Evolutionary conservation across 2,329 filamentous ascomycete genomes (phyloP).

Genomic region (Pseudogymnoascus sp.): DNA sequence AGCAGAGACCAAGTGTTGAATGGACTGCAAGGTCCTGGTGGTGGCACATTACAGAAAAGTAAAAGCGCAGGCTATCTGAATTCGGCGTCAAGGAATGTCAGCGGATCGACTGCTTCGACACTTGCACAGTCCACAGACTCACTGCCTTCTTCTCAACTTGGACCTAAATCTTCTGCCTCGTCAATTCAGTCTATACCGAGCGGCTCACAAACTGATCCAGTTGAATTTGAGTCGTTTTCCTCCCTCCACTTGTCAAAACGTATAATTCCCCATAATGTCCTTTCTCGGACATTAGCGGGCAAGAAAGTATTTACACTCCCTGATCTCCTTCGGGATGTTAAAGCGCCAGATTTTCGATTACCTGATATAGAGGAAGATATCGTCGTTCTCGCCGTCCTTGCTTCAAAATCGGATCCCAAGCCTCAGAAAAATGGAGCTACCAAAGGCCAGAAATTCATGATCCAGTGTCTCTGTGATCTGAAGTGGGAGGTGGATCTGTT

Average conservation of each 20-base stretch:
- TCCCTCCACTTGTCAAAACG: constrained; percentile 75
- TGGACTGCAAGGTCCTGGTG: constrained; percentile 20
- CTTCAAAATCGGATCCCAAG: constrained; percentile 78
- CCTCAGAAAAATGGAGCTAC: constrained; percentile 45
- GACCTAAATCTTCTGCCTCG: constrained; percentile 9
- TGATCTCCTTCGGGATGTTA: constrained; percentile 72
- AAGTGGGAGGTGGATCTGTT: constrained; percentile 89
- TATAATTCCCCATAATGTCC: constrained; percentile 70
- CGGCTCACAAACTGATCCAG: constrained; percentile 41
- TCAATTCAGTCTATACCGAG: constrained; percentile 9
- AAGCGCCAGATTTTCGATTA: constrained; percentile 72
- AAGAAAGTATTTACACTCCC: constrained; percentile 75
- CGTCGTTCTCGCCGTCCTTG: constrained; percentile 81
- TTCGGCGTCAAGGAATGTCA: constrained; percentile 17
- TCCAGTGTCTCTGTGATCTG: constrained; percentile 78
- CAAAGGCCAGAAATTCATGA: constrained; percentile 74
- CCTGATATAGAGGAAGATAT: constrained; percentile 81
- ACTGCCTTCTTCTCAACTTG: constrained; percentile 12
- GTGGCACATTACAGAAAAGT: constrained; percentile 35
- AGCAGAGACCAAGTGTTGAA: constrained; percentile 55
- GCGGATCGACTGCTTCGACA: constrained; percentile 8
- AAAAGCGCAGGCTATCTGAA: constrained; percentile 26
- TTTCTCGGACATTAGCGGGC: constrained; percentile 69
- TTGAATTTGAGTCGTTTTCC: constrained; percentile 80
- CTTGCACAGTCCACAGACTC: constrained; percentile 5